Base-by-base conservation (phyloP, 2,329 filamentous ascomycete species). In the Diatrype stigma region DNA sequence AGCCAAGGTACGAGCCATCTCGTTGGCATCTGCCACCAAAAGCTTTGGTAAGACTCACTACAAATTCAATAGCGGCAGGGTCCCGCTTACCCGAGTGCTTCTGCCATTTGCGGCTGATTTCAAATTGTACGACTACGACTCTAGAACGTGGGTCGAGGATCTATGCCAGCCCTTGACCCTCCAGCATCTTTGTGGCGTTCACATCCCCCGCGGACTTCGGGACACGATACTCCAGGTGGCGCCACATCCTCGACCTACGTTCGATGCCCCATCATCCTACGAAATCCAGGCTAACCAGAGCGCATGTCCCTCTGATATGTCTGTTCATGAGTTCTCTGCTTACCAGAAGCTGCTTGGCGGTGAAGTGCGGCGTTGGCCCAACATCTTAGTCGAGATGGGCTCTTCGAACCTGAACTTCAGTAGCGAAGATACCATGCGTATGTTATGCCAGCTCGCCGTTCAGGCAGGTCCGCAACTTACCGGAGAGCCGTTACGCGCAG, bases 381-480 rank as follows among this genome's bases (percentile, higher is more conserved):
- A 71, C 1, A 66, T 84, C 0, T 58, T 81, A 0, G 61, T 73
- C 0, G 80, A 85, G 52, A 54, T 84, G 14, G 77, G 71, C 0
- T 73, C 76, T 0, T 73, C 78, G 0, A 66, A 81, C 52, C 49
- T 90, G 2, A 87, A 87, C 53, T 81, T 88, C 53, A 81, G 79
- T 38, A 75, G 73, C 1, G 73, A 80, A 23, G 72, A 76, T 0
- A 81, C 79, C 0, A 70, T 70, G 42, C 56, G 67, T 0, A 56
- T 86, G 0, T 60, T 89, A 0, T 66, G 68, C 1, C 77, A 80
- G 5, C 67, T 88, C 1, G 70, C 76, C 0, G 52, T 78, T 0
- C 78, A 89, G 54, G 76, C 73, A 1, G 86, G 86, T 0, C 83
- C 83, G 6, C 30, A 4, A 42, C 53, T 12, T 16, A 52, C 26